Percentiles rank a stretch among this genome's conserved stretches.
These are phyloP conservation scores for Cordyceps pruinosa DNA, from an alignment of 2,329 filamentous ascomycete species.

Conservation along the genomic window DNA sequence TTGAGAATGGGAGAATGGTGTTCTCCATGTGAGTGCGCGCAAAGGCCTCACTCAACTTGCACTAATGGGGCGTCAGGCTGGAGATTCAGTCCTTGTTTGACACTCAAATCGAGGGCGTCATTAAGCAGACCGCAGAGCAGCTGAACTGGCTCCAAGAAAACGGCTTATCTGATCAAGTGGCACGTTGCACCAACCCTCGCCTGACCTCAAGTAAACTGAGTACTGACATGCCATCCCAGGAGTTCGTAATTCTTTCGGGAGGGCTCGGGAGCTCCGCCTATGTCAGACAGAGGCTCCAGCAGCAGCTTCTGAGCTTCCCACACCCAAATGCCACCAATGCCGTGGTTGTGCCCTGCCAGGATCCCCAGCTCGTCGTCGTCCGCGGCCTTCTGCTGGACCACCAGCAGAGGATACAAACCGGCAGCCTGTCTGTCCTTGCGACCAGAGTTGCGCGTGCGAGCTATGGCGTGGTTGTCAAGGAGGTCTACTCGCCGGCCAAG, in stretches of 20 bases:
- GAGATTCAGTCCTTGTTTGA: slow-evolving; percentile 40
- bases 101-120: slow-evolving; percentile 32
- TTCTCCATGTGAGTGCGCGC: slow-evolving; percentile 29
- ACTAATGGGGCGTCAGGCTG: slow-evolving; percentile 21
- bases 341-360: slow-evolving; percentile 37
- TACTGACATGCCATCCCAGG: slow-evolving; percentile 19
- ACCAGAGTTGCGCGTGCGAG: slow-evolving; percentile 35
- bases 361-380: slow-evolving; percentile 49
- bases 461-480: slow-evolving; percentile 34
- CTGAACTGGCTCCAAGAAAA: slow-evolving; percentile 32
- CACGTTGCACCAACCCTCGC: slow-evolving; percentile 17
- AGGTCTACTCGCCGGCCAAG: slow-evolving; percentile 28
- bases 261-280: slow-evolving; percentile 41
- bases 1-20: slow-evolving; percentile 35
- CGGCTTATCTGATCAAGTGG: slow-evolving; percentile 27
- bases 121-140: slow-evolving; percentile 32
- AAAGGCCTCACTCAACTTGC: neutral
- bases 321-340: slow-evolving; percentile 31
- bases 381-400: slow-evolving; percentile 46
- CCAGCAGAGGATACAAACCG: slow-evolving; percentile 38
- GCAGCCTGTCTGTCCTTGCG: slow-evolving; percentile 34
- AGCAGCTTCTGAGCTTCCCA: slow-evolving; percentile 25
- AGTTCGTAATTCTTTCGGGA: slow-evolving; percentile 38
- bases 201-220: neutral
- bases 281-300: slow-evolving; percentile 35